Evolutionary conservation across 345 rosid genomes (phyloP).

Genomic region (Eucalyptus coolabah): DNA sequence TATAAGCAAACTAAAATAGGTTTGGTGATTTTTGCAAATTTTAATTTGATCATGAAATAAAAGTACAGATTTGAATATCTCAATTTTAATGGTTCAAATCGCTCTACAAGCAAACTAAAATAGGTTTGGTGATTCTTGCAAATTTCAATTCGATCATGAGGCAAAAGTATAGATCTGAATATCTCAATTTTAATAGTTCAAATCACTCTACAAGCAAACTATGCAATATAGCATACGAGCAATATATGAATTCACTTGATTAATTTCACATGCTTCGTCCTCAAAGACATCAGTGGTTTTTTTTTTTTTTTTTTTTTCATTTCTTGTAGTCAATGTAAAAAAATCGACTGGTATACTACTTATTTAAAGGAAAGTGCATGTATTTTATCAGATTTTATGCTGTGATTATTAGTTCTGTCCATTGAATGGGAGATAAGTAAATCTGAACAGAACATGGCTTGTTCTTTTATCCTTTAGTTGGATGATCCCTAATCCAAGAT

Average conservation of each 20-base stretch:
- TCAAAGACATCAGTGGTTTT: background rate
- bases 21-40: too few species aligned
- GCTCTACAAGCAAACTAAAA: too few species aligned
- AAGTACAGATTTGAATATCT: too few species aligned
- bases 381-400: background rate
- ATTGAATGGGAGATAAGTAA: background rate
- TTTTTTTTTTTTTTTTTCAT: background rate
- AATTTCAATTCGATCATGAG: background rate
- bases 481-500: background rate
- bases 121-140: background rate
- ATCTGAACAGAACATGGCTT: background rate
- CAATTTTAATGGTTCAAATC: too few species aligned
- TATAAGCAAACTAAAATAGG: too few species aligned
- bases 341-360: background rate
- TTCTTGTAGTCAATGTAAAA: background rate
- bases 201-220: background rate
- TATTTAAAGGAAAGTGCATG: background rate
- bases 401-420: background rate
- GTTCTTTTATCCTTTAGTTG: background rate
- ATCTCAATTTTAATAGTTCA: background rate
- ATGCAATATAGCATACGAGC: background rate
- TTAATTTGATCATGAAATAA: too few species aligned
- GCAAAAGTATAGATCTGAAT: rapidly evolving
- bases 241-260: background rate
- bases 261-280: background rate